Evolutionary conservation across 441 rosid genomes (phyloP).

Genomic region (Geranium incanum): DNA sequence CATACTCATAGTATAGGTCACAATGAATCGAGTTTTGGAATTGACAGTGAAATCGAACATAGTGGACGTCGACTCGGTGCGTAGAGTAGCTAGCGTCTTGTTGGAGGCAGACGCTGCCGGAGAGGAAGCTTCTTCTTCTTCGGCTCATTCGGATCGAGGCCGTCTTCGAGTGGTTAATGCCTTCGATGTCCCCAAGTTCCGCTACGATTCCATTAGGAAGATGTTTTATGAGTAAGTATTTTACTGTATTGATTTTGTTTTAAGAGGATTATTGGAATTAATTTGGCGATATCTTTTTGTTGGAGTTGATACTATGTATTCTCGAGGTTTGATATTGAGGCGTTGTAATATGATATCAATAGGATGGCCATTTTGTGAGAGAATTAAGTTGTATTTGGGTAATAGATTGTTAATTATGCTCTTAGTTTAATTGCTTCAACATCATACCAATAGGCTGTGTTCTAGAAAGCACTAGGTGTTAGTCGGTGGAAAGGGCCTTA

Average conservation of each 20-base stretch:
- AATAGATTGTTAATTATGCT: background rate
- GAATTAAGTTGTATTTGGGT: background rate
- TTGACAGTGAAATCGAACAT: conserved; percentile 57
- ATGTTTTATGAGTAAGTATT: conserved; percentile 61
- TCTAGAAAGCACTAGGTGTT: too few relatives aligned
- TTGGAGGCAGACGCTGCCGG: conserved; percentile 57
- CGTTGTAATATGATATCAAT: background rate
- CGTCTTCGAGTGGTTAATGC: conserved; percentile 59
- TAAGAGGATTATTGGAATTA: background rate
- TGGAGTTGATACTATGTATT: background rate
- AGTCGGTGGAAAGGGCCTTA: too few relatives aligned
- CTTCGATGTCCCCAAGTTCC: conserved; percentile 70
- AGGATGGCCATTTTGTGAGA: background rate
- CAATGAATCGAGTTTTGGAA: background rate
- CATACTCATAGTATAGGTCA: background rate
- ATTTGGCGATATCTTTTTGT: background rate
- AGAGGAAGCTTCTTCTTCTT: conserved; percentile 37
- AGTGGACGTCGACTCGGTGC: conserved; percentile 60
- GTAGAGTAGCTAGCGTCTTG: conserved; percentile 41
- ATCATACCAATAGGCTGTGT: too few relatives aligned
- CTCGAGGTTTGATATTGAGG: background rate
- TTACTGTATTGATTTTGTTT: background rate
- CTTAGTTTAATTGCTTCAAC: too few relatives aligned
- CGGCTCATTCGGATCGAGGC: conserved; percentile 26
- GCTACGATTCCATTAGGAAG: conserved; percentile 64